These are phyloP conservation scores for Asterophora lycoperdoides DNA, from an alignment of 768 basidiomycete genomes.

Conservation along the genomic window DNA sequence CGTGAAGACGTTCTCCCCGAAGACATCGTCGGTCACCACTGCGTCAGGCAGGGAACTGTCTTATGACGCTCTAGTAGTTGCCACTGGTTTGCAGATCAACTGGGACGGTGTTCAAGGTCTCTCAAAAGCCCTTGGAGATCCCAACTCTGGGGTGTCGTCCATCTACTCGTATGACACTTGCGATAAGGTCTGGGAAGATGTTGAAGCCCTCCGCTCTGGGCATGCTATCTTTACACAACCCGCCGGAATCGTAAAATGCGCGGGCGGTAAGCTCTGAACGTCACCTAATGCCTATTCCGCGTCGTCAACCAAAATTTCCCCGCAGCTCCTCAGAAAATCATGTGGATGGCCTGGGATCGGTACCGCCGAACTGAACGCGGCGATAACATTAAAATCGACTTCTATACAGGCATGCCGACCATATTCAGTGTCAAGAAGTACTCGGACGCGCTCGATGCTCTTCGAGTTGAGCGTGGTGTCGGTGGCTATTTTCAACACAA, in stretches of 20 bases:
- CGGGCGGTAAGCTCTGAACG: slow-evolving; percentile 54
- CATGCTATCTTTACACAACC: slow-evolving; percentile 95
- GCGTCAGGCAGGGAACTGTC: slow-evolving; percentile 60
- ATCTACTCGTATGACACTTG: slow-evolving; percentile 90
- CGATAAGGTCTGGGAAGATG: slow-evolving; percentile 84
- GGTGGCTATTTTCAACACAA: slow-evolving; percentile 82
- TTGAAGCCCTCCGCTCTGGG: slow-evolving; percentile 70
- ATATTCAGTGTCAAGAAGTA: slow-evolving; percentile 99
- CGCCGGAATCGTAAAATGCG: slow-evolving; percentile 88
- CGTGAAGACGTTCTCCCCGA: slow-evolving; percentile 72
- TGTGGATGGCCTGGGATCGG: slow-evolving; percentile 96
- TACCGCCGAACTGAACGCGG: slow-evolving; percentile 58
- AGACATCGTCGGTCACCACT: slow-evolving; percentile 68
- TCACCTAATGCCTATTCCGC: background rate
- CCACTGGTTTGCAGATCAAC: slow-evolving; percentile 85
- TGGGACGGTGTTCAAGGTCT: slow-evolving; percentile 75
- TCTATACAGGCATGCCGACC: slow-evolving; percentile 86
- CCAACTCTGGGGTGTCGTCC: slow-evolving; percentile 77
- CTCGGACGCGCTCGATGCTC: slow-evolving; percentile 74
- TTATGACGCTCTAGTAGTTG: slow-evolving; percentile 88
- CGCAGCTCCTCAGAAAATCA: slow-evolving; percentile 82
- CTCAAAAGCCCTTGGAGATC: slow-evolving; percentile 68
- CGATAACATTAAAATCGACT: slow-evolving; percentile 61
- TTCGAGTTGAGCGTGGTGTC: slow-evolving; percentile 77
- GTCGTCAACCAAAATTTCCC: slow-evolving; percentile 1